Evolutionary conservation across 768 basidiomycete species (phyloP).

Genomic region (Russula olivacea): DNA sequence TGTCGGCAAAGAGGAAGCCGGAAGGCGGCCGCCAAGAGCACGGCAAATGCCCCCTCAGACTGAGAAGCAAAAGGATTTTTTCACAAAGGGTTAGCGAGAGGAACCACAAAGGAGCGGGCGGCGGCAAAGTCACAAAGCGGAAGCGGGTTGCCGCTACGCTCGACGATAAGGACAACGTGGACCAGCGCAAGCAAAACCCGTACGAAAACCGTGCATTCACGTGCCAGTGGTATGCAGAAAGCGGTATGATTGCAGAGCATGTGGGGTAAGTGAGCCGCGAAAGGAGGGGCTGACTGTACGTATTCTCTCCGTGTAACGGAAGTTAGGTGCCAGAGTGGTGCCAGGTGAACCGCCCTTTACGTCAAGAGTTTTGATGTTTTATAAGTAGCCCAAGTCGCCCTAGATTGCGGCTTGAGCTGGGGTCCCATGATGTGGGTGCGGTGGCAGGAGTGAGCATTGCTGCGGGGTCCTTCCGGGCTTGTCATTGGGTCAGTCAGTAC

Average conservation of each 20-base stretch:
- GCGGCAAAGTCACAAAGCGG: background rate
- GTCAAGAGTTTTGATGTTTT: constrained; percentile 8
- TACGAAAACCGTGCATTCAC: background rate
- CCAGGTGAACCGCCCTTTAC: constrained; percentile 13
- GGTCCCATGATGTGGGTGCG: background rate
- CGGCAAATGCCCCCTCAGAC: background rate
- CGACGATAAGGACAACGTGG: background rate
- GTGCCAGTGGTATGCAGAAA: background rate
- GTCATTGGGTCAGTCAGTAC: background rate
- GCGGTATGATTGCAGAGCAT: background rate
- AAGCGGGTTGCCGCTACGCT: background rate
- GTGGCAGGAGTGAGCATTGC: background rate
- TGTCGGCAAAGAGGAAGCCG: background rate
- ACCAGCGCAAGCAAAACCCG: background rate
- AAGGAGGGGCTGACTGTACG: background rate
- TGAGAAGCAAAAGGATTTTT: background rate
- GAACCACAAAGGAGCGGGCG: background rate
- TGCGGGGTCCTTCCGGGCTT: constrained; percentile 1
- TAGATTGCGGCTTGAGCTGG: constrained; percentile 3
- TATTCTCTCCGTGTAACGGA: constrained; percentile 4
- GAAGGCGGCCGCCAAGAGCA: background rate
- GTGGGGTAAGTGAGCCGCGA: constrained; percentile 1
- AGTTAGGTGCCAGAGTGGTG: background rate
- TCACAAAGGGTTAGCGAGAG: background rate
- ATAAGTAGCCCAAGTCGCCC: constrained; percentile 1